These are phyloP conservation scores for Phialemonium atrogriseum DNA, from an alignment of 2,329 filamentous ascomycete species.

Conservation along the genomic window DNA sequence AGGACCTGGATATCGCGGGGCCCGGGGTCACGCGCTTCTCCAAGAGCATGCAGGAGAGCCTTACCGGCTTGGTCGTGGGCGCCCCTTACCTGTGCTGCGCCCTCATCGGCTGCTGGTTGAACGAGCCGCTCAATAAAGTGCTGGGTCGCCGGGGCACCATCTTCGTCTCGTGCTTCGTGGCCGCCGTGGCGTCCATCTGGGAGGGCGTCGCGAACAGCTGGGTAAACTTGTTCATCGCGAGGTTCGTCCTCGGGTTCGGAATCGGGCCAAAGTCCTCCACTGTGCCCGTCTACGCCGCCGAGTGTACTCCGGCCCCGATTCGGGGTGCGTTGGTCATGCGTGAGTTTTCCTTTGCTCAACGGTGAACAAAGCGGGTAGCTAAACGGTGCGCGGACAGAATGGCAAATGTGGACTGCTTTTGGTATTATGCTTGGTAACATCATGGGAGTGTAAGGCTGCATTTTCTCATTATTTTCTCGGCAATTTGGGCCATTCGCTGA, in stretches of 20 bases:
- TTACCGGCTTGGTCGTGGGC: slow-evolving; percentile 53
- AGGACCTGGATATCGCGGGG: slow-evolving; percentile 52
- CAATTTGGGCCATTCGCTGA: too few relatives aligned
- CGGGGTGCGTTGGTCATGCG: slow-evolving; percentile 65
- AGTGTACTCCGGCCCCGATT: slow-evolving; percentile 54
- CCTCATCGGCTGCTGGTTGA: slow-evolving; percentile 64
- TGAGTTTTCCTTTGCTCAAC: slow-evolving; percentile 20
- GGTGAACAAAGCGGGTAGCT: too few relatives aligned
- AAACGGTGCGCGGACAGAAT: too few relatives aligned
- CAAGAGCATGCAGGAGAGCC: too few relatives aligned
- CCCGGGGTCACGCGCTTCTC: slow-evolving; percentile 36
- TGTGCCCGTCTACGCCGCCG: slow-evolving; percentile 60
- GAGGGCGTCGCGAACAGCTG: slow-evolving; percentile 36
- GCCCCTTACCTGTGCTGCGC: slow-evolving; percentile 60
- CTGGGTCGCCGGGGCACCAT: slow-evolving; percentile 65
- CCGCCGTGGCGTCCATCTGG: slow-evolving; percentile 45
- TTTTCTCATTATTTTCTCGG: too few relatives aligned
- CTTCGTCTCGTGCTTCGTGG: slow-evolving; percentile 57
- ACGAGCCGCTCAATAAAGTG: slow-evolving; percentile 60
- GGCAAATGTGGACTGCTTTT: slow-evolving; percentile 35
- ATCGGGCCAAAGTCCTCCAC: slow-evolving; percentile 65
- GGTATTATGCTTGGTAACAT: slow-evolving; percentile 50
- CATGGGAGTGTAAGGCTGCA: slow-evolving; percentile 53
- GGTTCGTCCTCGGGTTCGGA: slow-evolving; percentile 61
- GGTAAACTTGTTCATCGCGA: slow-evolving; percentile 64